Evolutionary conservation across 768 basidiomycete species (phyloP).

Genomic region (Lactarius evosmus): DNA sequence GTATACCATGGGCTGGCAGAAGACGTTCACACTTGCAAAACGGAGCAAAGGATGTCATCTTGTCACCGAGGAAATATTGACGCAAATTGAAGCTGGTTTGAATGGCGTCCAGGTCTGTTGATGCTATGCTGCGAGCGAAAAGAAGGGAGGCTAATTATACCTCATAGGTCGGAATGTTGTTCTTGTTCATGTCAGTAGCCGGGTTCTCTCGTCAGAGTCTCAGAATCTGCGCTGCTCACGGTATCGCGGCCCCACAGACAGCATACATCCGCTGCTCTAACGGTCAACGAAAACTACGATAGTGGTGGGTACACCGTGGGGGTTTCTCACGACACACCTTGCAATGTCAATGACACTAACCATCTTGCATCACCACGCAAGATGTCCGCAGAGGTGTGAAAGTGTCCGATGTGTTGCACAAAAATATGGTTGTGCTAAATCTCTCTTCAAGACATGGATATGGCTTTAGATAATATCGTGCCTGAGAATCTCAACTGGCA

Average conservation of each 20-base stretch:
- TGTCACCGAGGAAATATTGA: constrained; percentile 71
- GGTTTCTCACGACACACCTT: neutral
- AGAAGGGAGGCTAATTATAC: neutral
- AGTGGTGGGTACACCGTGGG: constrained; percentile 43
- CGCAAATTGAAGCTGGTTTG: constrained; percentile 66
- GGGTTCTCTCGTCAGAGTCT: neutral
- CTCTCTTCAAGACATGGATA: constrained; percentile 74
- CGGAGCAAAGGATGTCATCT: constrained; percentile 72
- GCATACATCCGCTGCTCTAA: constrained; percentile 77
- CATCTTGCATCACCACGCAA: constrained; percentile 19
- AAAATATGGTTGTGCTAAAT: constrained; percentile 33
- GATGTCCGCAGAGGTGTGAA: constrained; percentile 45
- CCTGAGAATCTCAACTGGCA: constrained; percentile 79
- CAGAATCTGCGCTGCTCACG: neutral
- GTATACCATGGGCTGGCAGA: constrained; percentile 81
- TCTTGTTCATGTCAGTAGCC: constrained; percentile 78
- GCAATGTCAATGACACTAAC: neutral
- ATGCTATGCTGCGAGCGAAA: constrained; percentile 1
- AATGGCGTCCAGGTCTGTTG: constrained; percentile 55
- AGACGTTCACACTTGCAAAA: constrained; percentile 63
- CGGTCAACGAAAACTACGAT: constrained; percentile 90
- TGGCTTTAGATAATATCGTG: constrained; percentile 86
- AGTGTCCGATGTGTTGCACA: constrained; percentile 3
- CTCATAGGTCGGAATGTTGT: constrained; percentile 76
- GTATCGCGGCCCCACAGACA: constrained; percentile 38